These are phyloP conservation scores for Pyricularia sp. DNA, from an alignment of 2,329 filamentous ascomycete species.

Conservation along the genomic window DNA sequence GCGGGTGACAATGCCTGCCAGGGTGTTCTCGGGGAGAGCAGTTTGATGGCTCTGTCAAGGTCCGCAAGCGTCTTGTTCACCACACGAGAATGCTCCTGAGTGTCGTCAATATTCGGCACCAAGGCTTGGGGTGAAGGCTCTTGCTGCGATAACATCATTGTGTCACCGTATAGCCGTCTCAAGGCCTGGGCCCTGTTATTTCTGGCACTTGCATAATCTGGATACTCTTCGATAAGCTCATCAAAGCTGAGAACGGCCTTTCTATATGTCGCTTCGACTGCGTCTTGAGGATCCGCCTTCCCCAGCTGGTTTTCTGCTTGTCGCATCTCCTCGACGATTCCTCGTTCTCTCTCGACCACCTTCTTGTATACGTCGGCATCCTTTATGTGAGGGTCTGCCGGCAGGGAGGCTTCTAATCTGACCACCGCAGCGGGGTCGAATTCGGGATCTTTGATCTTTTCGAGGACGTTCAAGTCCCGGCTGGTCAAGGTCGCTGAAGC, in stretches of 20 bases:
- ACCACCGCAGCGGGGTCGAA: conserved; percentile 44
- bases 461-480: conserved; percentile 52
- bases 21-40: conserved; percentile 44
- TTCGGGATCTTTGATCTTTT: conserved; percentile 60
- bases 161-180: conserved; percentile 53
- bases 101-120: conserved; percentile 17
- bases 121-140: conserved; percentile 26
- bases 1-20: conserved; percentile 50
- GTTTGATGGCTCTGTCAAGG: conserved; percentile 45
- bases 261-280: conserved; percentile 31
- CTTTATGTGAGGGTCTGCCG: conserved; percentile 47
- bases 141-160: conserved; percentile 35
- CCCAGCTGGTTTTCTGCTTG: conserved; percentile 42
- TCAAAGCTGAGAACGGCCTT: conserved; percentile 39
- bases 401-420: conserved; percentile 43
- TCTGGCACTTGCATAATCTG: conserved; percentile 61
- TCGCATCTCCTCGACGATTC: conserved; percentile 46
- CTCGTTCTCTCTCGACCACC: conserved; percentile 39
- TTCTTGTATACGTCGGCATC: conserved; percentile 40
- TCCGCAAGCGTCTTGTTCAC: conserved; percentile 31
- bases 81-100: conserved; percentile 5
- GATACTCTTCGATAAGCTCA: conserved; percentile 45
- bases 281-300: neutral
- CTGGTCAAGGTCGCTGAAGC: conserved; percentile 38
- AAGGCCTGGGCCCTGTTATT: conserved; percentile 67